Percentiles rank a stretch among this genome's conserved stretches.
Conservation (phyloP, 2,329 filamentous ascomycete genomes). For the Dactylellina leptospora region DNA sequence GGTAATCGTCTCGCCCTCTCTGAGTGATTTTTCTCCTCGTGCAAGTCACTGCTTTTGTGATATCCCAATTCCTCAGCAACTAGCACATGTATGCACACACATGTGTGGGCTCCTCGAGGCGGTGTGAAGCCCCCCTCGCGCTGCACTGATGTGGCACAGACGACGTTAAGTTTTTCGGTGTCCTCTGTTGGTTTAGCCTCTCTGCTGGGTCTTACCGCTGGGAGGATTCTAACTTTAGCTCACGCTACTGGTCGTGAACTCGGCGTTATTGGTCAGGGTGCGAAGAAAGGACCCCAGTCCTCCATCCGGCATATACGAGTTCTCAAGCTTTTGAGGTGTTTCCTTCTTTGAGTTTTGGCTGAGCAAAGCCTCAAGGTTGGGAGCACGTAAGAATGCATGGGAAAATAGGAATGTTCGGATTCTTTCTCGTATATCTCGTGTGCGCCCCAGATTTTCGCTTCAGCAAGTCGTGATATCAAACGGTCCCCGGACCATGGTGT, state of each 20-base stretch:
- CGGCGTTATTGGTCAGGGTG: constrained; percentile 7
- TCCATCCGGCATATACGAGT: not conserved
- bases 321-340: not conserved
- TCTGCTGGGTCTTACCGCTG: constrained; percentile 32
- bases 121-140: constrained; percentile 36
- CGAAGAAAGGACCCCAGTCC: not conserved
- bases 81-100: constrained; percentile 16
- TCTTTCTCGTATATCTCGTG: constrained; percentile 45
- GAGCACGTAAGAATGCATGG: constrained; percentile 8
- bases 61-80: constrained; percentile 23
- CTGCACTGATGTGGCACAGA: constrained; percentile 41
- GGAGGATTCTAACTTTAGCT: constrained; percentile 42
- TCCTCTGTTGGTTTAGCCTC: constrained; percentile 39
- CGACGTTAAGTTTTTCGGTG: constrained; percentile 19
- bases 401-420: constrained; percentile 33
- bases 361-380: constrained; percentile 2
- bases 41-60: constrained; percentile 12
- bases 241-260: constrained; percentile 10
- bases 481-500: constrained; percentile 52
- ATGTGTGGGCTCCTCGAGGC: constrained; percentile 16
- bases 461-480: constrained; percentile 48
- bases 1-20: constrained; percentile 13
- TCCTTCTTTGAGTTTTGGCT: not conserved
- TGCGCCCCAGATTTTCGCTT: constrained; percentile 51
- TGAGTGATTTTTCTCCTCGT: constrained; percentile 24